Evolutionary conservation across 2,329 filamentous ascomycete species (phyloP).

Genomic region (Botrytis fragariae): DNA sequence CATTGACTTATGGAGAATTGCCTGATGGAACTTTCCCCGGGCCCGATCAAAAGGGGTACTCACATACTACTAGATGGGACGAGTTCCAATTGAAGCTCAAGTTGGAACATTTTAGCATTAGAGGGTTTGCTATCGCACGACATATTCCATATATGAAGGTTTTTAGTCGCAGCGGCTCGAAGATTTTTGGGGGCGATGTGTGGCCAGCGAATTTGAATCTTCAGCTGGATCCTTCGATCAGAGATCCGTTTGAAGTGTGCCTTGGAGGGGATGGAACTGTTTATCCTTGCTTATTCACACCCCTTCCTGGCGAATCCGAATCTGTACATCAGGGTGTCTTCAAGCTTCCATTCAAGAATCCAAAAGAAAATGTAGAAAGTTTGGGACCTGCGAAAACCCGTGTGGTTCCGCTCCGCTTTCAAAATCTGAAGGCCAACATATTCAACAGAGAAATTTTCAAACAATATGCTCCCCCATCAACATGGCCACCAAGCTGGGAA

Average conservation of each 20-base stretch:
- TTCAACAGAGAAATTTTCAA: conserved; percentile 3
- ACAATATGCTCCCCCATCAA: neutral
- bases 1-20: neutral
- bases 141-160: conserved; percentile 10
- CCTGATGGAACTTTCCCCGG: neutral
- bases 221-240: conserved; percentile 3
- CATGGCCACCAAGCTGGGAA: conserved; percentile 9
- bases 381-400: neutral
- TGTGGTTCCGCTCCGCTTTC: neutral
- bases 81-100: neutral
- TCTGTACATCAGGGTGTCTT: neutral
- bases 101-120: neutral
- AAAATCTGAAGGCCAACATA: conserved; percentile 2
- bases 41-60: neutral
- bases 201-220: neutral
- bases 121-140: conserved; percentile 12
- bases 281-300: neutral
- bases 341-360: neutral
- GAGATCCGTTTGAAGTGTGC: conserved; percentile 9
- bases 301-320: neutral
- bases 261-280: conserved; percentile 5
- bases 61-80: neutral
- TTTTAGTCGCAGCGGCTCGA: neutral
- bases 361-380: neutral
- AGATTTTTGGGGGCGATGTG: neutral